phyloP scores from a whole-genome alignment of 805 yeast species.

The Yamadazyma nakazawae region DNA sequence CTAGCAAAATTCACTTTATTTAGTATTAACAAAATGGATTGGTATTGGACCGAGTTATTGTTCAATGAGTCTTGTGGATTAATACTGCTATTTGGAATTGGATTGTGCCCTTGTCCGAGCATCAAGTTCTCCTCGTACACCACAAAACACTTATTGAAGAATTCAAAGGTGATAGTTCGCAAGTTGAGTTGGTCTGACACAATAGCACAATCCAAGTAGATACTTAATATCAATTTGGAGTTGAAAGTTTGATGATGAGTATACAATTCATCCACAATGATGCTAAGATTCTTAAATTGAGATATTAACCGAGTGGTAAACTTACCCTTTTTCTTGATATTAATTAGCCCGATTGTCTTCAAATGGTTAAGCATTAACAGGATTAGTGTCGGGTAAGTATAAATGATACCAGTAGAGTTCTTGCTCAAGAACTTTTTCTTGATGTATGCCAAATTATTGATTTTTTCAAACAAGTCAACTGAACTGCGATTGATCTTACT shows the following conservation, averaged over 20 bases:
- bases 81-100: conserved; percentile 1
- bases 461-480: conserved; percentile 36
- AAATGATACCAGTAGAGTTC: conserved; percentile 54
- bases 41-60: conserved; percentile 49
- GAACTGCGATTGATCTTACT: conserved; percentile 51
- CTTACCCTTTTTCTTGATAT: conserved; percentile 26
- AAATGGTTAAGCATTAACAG: conserved; percentile 58
- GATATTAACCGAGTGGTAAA: conserved; percentile 35
- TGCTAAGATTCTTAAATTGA: conserved; percentile 71
- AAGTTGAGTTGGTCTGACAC: conserved; percentile 74
- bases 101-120: conserved; percentile 13
- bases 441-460: conserved; percentile 32
- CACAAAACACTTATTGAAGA: conserved; percentile 82
- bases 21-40: conserved; percentile 44
- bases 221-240: conserved; percentile 40
- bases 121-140: conserved; percentile 66
- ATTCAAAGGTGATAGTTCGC: conserved; percentile 78
- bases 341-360: conserved; percentile 40
- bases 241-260: conserved; percentile 30
- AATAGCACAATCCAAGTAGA: conserved; percentile 64
- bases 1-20: conserved; percentile 44
- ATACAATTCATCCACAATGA: conserved; percentile 65
- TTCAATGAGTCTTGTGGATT: conserved; percentile 40
- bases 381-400: conserved; percentile 75
- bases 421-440: conserved; percentile 46